Base-by-base conservation (phyloP, 2,329 filamentous ascomycete genomes). In the Claviceps fusiformis region DNA sequence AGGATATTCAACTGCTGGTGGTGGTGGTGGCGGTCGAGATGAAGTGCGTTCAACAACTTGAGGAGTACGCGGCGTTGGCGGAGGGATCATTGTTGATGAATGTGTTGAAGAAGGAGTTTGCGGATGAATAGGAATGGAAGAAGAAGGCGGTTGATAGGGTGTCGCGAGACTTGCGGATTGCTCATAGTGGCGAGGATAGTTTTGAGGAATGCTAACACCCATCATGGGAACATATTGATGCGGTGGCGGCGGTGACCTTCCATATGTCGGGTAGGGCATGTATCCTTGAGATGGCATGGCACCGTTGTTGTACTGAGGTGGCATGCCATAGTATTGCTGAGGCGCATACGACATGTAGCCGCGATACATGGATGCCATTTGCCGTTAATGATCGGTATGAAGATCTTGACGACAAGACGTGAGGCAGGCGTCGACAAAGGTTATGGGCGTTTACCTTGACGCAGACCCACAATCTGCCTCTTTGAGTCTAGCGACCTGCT, bases 291-390 rank as follows among this genome's bases (percentile, higher is more conserved):
- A 71, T 54, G 73, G 71, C 63, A 80, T 73, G 48, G 64, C 71
- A 17, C 68, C 70, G 59, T 71, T 75, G 63, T 81, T 82, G 63
- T 86, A 80, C 56, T 79, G 80, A 58, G 79, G 77, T 56, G 79
- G 75, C 68, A 83, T 76, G 58, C 76, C 78, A 63, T 79, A 80
- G 60, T 71, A 73, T 50, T 65, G 67, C 57, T 67, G 69, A 62
- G 63, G 71, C 62, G 62, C 67, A 64, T 82, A 82, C 7, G 73
- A 71, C 62, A 75, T 73, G 65, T 79, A 81, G 61, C 65, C 67
- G 57, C 71, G 69, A 64, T 80, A 81, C 70, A 80, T 74, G 56
- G 70, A 70, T 58, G 64, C 69, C 66, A 70, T 71, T 59, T 44
- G 46, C 50, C 71, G 62, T 50, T 65, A 63, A 31, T 65, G 68